Evolutionary conservation across 1,284 basidiomycete species (phyloP).

Genomic region (Ustilago bromivora): DNA sequence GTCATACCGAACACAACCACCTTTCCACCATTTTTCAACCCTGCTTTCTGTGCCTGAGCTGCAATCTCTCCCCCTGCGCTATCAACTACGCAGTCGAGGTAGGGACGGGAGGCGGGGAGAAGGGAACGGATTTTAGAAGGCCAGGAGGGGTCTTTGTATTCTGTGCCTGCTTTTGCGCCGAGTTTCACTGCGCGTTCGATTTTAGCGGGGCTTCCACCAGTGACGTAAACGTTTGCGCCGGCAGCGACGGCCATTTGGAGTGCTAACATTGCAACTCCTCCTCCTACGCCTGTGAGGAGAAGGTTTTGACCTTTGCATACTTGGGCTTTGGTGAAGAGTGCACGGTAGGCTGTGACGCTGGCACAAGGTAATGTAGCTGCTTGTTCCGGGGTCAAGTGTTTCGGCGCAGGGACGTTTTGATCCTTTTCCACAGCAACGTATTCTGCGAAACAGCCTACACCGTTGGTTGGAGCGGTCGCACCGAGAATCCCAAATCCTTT

Average conservation of each 20-base stretch:
- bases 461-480: slow-evolving; percentile 50
- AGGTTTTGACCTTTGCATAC: slow-evolving; percentile 79
- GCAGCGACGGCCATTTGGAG: slow-evolving; percentile 82
- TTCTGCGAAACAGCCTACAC: slow-evolving; percentile 79
- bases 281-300: slow-evolving; percentile 75
- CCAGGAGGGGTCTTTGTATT: slow-evolving; percentile 82
- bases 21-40: slow-evolving; percentile 78
- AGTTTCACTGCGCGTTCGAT: slow-evolving; percentile 77
- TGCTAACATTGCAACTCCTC: slow-evolving; percentile 83
- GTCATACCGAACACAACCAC: slow-evolving; percentile 79
- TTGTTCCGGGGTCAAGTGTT: slow-evolving; percentile 79
- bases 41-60: slow-evolving; percentile 74
- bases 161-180: slow-evolving; percentile 83
- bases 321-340: slow-evolving; percentile 78
- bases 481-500: slow-evolving; percentile 66
- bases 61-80: slow-evolving; percentile 83
- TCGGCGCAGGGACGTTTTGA: slow-evolving; percentile 78
- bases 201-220: slow-evolving; percentile 79
- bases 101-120: slow-evolving; percentile 72
- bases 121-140: slow-evolving; percentile 74
- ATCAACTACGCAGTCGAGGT: slow-evolving; percentile 82
- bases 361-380: slow-evolving; percentile 82
- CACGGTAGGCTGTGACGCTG: slow-evolving; percentile 86
- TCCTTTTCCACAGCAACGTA: slow-evolving; percentile 80
- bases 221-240: slow-evolving; percentile 85